These are phyloP conservation scores for Fusarium pilosicola DNA, from an alignment of 2,329 filamentous ascomycete species.

Conservation along the genomic window DNA sequence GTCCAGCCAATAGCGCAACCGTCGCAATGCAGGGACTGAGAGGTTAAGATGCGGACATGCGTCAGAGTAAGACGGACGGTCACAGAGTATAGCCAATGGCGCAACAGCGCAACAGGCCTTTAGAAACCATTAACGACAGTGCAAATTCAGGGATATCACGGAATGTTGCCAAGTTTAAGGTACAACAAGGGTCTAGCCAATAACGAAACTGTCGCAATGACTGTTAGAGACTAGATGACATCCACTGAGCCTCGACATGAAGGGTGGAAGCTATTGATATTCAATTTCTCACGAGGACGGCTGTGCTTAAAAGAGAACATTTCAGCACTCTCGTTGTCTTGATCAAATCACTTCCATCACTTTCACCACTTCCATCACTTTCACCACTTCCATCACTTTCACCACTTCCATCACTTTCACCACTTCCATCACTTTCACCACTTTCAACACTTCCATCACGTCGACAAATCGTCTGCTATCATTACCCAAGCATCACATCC, in stretches of 20 bases:
- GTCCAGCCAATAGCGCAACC: neutral
- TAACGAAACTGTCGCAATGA: neutral
- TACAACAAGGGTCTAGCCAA: accelerated
- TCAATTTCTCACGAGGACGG: neutral
- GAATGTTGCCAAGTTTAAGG: neutral
- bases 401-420: neutral
- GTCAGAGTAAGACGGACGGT: accelerated
- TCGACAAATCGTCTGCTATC: accelerated
- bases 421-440: neutral
- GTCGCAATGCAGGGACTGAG: neutral
- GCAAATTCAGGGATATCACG: accelerated
- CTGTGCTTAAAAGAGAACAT: neutral
- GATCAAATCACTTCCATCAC: accelerated
- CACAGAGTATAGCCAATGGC: neutral
- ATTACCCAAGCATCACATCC: neutral
- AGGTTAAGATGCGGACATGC: accelerated
- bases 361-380: neutral
- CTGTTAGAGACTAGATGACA: neutral
- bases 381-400: neutral
- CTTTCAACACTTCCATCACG: neutral
- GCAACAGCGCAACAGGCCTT: neutral
- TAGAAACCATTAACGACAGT: neutral
- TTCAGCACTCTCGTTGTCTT: neutral
- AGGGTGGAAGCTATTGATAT: neutral
- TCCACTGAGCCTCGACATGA: neutral